Evolutionary conservation across 2,329 filamentous ascomycete genomes (phyloP), one percentile per base, ranked within the genome.

Genomic region (Xylariomycetidae sp.): DNA sequence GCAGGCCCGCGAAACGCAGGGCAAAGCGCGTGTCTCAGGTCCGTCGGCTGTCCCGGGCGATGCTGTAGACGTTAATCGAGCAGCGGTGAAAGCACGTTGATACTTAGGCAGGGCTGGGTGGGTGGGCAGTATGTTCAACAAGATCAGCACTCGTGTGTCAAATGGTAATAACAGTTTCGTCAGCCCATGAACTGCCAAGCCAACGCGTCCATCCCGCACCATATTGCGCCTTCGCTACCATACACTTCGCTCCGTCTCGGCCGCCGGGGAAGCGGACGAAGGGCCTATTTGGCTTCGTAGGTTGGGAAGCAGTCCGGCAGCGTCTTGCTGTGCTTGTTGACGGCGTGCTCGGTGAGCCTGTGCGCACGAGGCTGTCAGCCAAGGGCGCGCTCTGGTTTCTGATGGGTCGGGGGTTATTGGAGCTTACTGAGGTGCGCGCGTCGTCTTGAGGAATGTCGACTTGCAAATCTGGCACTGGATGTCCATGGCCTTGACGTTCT

Each of bases 391-490:
- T 22, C 12, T n/a, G n/a, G 10, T 6, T 14, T 24, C 23, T 12
- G 16, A 10, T 20, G 5, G 8, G 10, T 10, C 19, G 17, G 28
- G 19, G 19, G 35, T 29, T 26, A 16, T 15, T 30, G 16, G 25
- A 26, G 65, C 74, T 47, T 68, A 80, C 76, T 82, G 78, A 51
- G 80, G 80, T 41, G 72, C 76, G 55, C 82, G 81, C 40, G 80
- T 82, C 22, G 84, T 89, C 68, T 82, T 81, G 48, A 88, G 72
- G 66, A 89, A 88, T 19, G 82, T 84, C 49, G 81, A 74, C 63
- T 79, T 83, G 81, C 84, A 89, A 52, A 78, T 68, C 47, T 74
- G 65, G 72, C 84, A 89, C 61, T 85, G 80, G 60, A 88, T 85
- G 54, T 74, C 79, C 68, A 79, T 83, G 39, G 84, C 83, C 48